Percentiles rank a stretch among this genome's conserved stretches.
Conservation (phyloP, 1,139 yeast genomes). For the Yarrowia galli region DNA sequence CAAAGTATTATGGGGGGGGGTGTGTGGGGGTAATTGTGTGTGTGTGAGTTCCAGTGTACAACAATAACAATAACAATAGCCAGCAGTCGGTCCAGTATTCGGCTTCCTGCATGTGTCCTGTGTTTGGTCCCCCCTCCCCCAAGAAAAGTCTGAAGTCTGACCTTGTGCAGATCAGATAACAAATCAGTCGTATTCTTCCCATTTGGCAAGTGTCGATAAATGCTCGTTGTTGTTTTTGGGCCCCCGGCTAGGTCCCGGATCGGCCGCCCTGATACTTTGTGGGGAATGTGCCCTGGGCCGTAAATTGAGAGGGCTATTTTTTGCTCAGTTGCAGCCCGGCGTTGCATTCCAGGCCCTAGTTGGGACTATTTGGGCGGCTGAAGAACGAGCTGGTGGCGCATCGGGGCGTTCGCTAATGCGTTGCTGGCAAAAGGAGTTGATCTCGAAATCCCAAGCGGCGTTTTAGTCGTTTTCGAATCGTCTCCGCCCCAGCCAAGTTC, state of each 20-base stretch:
- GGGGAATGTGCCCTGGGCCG: constrained; percentile 10
- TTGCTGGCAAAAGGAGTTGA: constrained; percentile 1
- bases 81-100: background rate
- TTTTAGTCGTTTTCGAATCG: background rate
- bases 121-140: background rate
- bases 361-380: constrained; percentile 11
- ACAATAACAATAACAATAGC: no score
- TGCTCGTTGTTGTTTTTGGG: background rate
- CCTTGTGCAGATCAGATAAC: constrained; percentile 13
- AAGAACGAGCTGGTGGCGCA: background rate
- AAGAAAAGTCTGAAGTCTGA: background rate
- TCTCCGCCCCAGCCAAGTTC: no score
- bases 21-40: no score
- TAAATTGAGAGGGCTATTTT: background rate
- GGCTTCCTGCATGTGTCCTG: background rate
- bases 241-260: constrained; percentile 15
- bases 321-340: background rate
- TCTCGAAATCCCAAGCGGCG: background rate
- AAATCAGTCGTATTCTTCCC: constrained; percentile 6
- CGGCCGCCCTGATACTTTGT: constrained; percentile 2
- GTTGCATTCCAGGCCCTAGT: constrained; percentile 19
- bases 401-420: constrained; percentile 3
- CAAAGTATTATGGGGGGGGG: background rate
- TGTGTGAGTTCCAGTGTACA: no score
- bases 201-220: background rate